Base-by-base conservation (phyloP, 495 filamentous ascomycete species). In the Evernia prunastri region DNA sequence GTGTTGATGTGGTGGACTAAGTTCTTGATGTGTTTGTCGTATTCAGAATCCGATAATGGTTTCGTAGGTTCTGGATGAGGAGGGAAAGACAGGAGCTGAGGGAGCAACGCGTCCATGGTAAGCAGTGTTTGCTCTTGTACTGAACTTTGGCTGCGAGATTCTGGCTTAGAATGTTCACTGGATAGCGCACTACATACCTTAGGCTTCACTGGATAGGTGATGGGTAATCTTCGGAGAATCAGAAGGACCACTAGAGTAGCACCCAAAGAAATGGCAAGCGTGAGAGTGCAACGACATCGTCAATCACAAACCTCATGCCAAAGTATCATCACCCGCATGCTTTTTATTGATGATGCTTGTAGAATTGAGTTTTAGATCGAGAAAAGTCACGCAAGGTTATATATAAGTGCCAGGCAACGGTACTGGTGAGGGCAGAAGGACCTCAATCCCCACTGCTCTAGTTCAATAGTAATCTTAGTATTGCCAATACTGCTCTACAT, bases 31-130 rank as follows among this genome's bases (percentile, higher is more conserved):
- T 72, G 69, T 56, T 69, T 71, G 60, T 79, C 76, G 59, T 77
- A 79, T 23, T 68, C 66, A 15, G 67, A 56, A 49, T 77, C 73
- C 27, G 74, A 68, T 13, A 75, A 42, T 13, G 74, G 72, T 35
- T 65, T 65, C 36, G 61, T 60, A 42, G 73, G 72, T 13, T 73
- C 70, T 33, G 76, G 76, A 56, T 79, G 74, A n/a, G 74, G 71
- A 33, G 76, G 76, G 36, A 77, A 79, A 15, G 73, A 59, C 20
- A 79, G 71, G 20, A 79, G 65, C 54, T 72, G 72, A 27, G 72
- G 70, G 15, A 79, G 66, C 20, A 76, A 37, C 20, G 70, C 67
- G 18, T 78, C 74, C 73, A 76, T 64, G 23, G 29, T 53, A n/a
- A 45, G 23, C 35, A 25, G 56, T n/a, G 20, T 1, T 20, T 54